phyloP scores from a whole-genome alignment of 2,329 filamentous ascomycete genomes.

The Alternaria hordeiaustralica region DNA sequence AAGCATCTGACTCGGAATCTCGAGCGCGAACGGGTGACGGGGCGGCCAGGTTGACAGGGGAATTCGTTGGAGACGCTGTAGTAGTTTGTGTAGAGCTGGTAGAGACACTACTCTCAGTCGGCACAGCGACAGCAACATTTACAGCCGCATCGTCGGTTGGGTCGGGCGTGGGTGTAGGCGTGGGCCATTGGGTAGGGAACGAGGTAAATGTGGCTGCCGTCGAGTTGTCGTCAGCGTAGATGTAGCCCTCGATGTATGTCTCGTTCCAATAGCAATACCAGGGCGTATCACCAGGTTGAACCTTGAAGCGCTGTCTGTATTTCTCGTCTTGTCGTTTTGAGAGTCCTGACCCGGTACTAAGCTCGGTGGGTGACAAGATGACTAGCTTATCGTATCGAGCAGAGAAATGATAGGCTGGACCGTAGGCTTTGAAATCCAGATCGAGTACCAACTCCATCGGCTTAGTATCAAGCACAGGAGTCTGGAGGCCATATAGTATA shows the following conservation, averaged over 20 bases:
- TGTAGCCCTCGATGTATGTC: conserved; percentile 70
- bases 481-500: conserved; percentile 67
- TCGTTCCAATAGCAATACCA: conserved; percentile 76
- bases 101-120: not conserved
- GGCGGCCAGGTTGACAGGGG: conserved; percentile 2
- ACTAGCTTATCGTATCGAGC: conserved; percentile 69
- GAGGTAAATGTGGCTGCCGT: conserved; percentile 43
- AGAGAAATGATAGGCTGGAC: conserved; percentile 70
- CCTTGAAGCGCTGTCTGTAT: conserved; percentile 51
- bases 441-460: conserved; percentile 64
- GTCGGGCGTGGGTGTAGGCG: conserved; percentile 18
- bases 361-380: conserved; percentile 54
- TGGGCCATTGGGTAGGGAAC: conserved; percentile 32
- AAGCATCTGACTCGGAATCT: conserved; percentile 25
- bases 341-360: conserved; percentile 34
- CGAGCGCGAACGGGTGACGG: conserved; percentile 2
- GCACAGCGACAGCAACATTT: conserved; percentile 13
- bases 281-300: conserved; percentile 64
- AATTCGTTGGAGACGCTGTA: conserved; percentile 8
- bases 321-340: conserved; percentile 30
- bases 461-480: conserved; percentile 59
- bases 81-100: conserved; percentile 15
- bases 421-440: conserved; percentile 61
- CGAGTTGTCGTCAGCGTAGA: conserved; percentile 65
- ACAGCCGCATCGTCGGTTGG: conserved; percentile 10